A percentile compares a stretch with the other conserved stretches of the same genome.
phyloP scores from a whole-genome alignment of 1,139 yeast genomes.

The Candida sp. region DNA sequence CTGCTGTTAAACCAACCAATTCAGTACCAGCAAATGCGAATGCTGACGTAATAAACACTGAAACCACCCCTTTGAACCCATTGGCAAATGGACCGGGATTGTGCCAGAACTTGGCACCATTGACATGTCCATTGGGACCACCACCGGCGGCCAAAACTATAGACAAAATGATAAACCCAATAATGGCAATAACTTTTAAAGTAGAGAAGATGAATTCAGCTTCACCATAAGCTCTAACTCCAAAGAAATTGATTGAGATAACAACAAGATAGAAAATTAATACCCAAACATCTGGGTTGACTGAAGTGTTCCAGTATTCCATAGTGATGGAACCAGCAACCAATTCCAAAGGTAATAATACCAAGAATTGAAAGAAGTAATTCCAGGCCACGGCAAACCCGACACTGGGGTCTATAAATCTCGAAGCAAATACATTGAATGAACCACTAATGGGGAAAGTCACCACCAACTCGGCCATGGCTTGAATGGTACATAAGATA shows the following conservation, averaged over 20 bases:
- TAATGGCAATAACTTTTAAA: conserved; percentile 35
- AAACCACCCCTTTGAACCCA: conserved; percentile 41
- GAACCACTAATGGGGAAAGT: conserved; percentile 41
- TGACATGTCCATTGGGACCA: conserved; percentile 29
- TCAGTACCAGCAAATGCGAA: conserved; percentile 43
- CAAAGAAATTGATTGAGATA: conserved; percentile 34
- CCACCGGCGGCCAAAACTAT: conserved; percentile 42
- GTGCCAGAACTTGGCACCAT: conserved; percentile 37
- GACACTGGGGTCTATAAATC: conserved; percentile 39
- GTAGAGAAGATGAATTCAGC: conserved; percentile 38
- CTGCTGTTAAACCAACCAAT: conserved; percentile 40
- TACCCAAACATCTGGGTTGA: conserved; percentile 42
- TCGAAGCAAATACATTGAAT: conserved; percentile 35
- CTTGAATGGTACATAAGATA: conserved; percentile 34
- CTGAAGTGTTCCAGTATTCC: conserved; percentile 34
- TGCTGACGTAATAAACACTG: conserved; percentile 41
- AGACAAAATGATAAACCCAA: conserved; percentile 39
- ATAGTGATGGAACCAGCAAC: conserved; percentile 41
- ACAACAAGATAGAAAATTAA: conserved; percentile 34
- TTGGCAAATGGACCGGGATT: conserved; percentile 41
- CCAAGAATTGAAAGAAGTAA: conserved; percentile 37
- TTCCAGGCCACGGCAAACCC: conserved; percentile 46
- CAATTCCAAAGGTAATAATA: conserved; percentile 29
- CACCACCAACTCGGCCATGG: conserved; percentile 37
- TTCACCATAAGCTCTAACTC: conserved; percentile 44